Conservation (phyloP, 2,329 filamentous ascomycete species). For the Boeremia lycopersici region DNA sequence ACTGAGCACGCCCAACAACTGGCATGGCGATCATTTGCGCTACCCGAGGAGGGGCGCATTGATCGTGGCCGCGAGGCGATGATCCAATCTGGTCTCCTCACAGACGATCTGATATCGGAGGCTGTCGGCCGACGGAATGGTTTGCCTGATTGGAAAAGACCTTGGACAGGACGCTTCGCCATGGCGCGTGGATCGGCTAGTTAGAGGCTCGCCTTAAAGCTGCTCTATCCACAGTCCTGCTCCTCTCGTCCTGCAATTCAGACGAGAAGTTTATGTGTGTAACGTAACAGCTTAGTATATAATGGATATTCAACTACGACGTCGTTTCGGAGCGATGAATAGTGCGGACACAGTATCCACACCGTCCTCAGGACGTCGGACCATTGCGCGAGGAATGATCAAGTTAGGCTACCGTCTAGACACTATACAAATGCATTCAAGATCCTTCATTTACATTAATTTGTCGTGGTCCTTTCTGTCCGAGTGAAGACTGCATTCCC, state of each 20-base stretch:
- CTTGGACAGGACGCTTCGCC: conserved; percentile 20
- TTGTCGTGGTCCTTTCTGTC: too few relatives aligned
- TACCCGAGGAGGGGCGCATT: conserved; percentile 5
- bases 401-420: too few relatives aligned
- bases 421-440: too few relatives aligned
- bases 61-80: conserved; percentile 22
- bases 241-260: background rate
- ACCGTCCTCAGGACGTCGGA: too few relatives aligned
- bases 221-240: background rate
- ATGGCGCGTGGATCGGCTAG: background rate
- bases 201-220: background rate
- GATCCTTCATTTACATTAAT: too few relatives aligned
- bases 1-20: conserved; percentile 15
- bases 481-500: too few relatives aligned
- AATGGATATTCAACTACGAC: background rate
- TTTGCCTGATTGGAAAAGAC: conserved; percentile 32
- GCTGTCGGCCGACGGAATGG: conserved; percentile 13
- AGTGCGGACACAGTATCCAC: too few relatives aligned
- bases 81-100: conserved; percentile 20
- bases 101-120: conserved; percentile 22
- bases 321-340: too few relatives aligned
- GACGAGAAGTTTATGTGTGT: background rate
- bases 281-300: background rate
- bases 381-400: too few relatives aligned
- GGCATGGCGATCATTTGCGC: conserved; percentile 28